A percentile compares a stretch with the other conserved stretches of the same genome.
Evolutionary conservation across 495 filamentous ascomycete species (phyloP).

Genomic region (Penicillium waksmanii): DNA sequence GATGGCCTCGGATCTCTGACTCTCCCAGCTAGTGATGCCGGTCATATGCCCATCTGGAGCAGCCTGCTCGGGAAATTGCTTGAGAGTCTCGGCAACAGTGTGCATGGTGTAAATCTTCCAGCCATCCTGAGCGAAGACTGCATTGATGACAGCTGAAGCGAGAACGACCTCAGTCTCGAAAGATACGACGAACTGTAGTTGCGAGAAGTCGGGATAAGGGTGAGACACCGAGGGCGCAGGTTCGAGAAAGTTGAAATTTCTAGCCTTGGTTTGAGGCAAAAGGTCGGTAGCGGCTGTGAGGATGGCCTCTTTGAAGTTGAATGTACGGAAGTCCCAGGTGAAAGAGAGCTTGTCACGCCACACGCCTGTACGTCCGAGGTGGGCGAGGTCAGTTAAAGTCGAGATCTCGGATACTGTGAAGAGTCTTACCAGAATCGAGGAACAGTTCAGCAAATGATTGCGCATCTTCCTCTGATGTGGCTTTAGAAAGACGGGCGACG

Average conservation of each 20-base stretch:
- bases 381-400: slow-evolving; percentile 4
- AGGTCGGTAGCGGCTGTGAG: slow-evolving; percentile 29
- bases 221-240: slow-evolving; percentile 25
- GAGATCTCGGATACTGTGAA: background rate
- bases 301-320: slow-evolving; percentile 27
- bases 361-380: slow-evolving; percentile 19
- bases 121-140: slow-evolving; percentile 25
- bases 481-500: slow-evolving; percentile 15
- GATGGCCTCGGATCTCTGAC: slow-evolving; percentile 23
- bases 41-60: slow-evolving; percentile 30
- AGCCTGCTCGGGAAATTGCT: slow-evolving; percentile 22
- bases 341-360: slow-evolving; percentile 34
- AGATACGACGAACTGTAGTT: slow-evolving; percentile 28
- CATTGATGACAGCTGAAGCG: slow-evolving; percentile 31
- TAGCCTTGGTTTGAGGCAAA: slow-evolving; percentile 27
- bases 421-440: slow-evolving; percentile 26
- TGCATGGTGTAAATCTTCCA: slow-evolving; percentile 32
- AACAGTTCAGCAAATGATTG: slow-evolving; percentile 27
- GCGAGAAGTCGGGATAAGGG: slow-evolving; percentile 28
- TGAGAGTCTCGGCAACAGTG: slow-evolving; percentile 27
- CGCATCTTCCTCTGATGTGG: slow-evolving; percentile 17
- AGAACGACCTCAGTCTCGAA: slow-evolving; percentile 29
- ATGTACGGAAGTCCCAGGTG: slow-evolving; percentile 32
- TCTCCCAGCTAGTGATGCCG: slow-evolving; percentile 29
- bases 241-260: slow-evolving; percentile 25